phyloP scores from a whole-genome alignment of 148 eudicot species.

The Cornus suecica region DNA sequence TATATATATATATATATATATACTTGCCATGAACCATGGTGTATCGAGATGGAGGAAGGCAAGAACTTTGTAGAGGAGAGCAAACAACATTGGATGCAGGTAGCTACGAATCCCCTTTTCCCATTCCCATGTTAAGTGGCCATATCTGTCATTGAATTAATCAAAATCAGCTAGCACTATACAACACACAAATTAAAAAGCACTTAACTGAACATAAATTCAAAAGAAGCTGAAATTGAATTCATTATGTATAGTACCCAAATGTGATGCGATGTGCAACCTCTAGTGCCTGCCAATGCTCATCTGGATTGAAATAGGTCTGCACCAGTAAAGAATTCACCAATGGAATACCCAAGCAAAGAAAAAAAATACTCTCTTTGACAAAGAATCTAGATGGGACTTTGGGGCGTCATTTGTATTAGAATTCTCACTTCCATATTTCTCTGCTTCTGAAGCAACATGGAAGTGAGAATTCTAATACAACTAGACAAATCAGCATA shows the following conservation, averaged over 20 bases:
- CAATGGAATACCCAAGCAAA: conserved; percentile 52
- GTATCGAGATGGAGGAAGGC: conserved; percentile 69
- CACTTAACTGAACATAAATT: neutral
- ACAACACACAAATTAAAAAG: conserved; percentile 5
- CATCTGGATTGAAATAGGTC: conserved; percentile 94
- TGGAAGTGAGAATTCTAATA: conserved; percentile 39
- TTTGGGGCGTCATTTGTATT: conserved; percentile 14
- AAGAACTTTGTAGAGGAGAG: conserved; percentile 68
- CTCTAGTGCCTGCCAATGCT: conserved; percentile 96
- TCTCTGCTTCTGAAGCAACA: conserved; percentile 15
- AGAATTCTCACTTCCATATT: conserved; percentile 8
- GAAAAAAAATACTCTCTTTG: conserved; percentile 40
- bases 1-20: neutral
- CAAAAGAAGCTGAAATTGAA: neutral
- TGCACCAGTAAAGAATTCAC: conserved; percentile 73
- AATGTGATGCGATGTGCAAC: conserved; percentile 80
- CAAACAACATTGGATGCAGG: conserved; percentile 82
- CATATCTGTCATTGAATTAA: conserved; percentile 52
- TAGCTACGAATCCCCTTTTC: conserved; percentile 79
- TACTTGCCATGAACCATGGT: conserved; percentile 74
- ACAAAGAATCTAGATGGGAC: conserved; percentile 26
- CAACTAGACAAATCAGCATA: conserved; percentile 9
- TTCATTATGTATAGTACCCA: conserved; percentile 47
- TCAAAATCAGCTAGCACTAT: conserved; percentile 14
- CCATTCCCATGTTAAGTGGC: conserved; percentile 99